Evolutionary conservation across 2,329 filamentous ascomycete species (phyloP), one percentile per base, ranked within the genome.

Genomic region (Penicillium sp.): DNA sequence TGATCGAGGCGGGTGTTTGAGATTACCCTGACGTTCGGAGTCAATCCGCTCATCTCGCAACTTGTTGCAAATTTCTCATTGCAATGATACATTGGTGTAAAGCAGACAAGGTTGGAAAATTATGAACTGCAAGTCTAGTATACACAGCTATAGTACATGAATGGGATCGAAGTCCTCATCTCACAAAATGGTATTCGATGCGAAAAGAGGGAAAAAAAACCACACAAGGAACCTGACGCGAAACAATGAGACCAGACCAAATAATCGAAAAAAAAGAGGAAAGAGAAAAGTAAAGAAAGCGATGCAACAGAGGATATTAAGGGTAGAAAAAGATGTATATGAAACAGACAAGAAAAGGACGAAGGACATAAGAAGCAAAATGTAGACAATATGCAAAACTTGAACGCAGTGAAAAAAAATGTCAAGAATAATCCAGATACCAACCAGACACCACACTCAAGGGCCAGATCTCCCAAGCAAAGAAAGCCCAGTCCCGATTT

Each of bases 381-480:
- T 2, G 42, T 28, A 10, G 38, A 12, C 34, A 43, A 24, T 47
- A 38, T 45, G 43, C 59, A 58, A 51, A 48, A 57, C 60, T 52
- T 50, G 53, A 51, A 58, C 54, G 50, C 47, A 42, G 57, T 23
- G 51, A 38, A 42, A 53, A 47, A 51, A 34, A 50, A 24, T 47
- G 38, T 26, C 39, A 38, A 47, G 48, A 45, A 49, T 38, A 60
- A 52, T 54, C 48, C 53, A 60, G 43, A 56, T 54, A 51, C 58
- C 49, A 53, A 56, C 56, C 57, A 60, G 59, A 63, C 60, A 62
- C 59, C 60, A 47, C 52, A 53, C 39, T 33, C 51, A 50, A 52
- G 34, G 59, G 54, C 39, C 52, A 42, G 43, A 49, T 54, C 42
- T 60, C 47, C 58, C 47, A 58, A 59, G 42, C 42, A 53, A 59